These are phyloP conservation scores for Aegilops longissima DNA, from an alignment of 176 grass and related monocot genomes.

Conservation along the genomic window DNA sequence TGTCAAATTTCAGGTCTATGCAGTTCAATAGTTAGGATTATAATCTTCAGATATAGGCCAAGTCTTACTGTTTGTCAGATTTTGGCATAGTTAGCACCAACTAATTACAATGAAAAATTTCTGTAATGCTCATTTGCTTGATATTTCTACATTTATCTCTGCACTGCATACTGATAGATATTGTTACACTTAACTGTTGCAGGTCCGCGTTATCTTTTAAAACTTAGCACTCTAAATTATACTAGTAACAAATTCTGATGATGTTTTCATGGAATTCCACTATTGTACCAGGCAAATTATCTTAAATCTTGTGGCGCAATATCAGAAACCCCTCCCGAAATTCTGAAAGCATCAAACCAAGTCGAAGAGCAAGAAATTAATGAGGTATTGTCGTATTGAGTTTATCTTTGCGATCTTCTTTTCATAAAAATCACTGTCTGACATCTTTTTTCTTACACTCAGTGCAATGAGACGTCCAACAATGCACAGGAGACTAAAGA, in stretches of 20 bases:
- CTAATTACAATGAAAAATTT: not conserved
- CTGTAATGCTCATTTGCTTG: not conserved
- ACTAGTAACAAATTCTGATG: not conserved
- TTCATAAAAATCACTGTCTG: not conserved
- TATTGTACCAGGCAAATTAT: slow-evolving; percentile 58
- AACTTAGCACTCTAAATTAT: not conserved
- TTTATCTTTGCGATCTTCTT: slow-evolving; percentile 24
- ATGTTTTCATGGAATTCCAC: not conserved
- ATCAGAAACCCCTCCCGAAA: slow-evolving; percentile 55
- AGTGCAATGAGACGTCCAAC: slow-evolving; percentile 6
- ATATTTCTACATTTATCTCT: not conserved
- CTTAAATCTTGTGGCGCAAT: slow-evolving; percentile 71
- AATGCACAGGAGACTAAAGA: not conserved
- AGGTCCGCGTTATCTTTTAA: not conserved
- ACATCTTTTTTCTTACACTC: slow-evolving; percentile 22
- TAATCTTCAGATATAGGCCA: too few species aligned
- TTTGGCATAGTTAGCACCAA: not conserved
- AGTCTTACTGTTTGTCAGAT: not conserved
- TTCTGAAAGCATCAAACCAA: slow-evolving; percentile 15
- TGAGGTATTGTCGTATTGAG: slow-evolving; percentile 12
- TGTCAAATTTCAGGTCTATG: too few species aligned
- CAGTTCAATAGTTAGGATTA: too few species aligned
- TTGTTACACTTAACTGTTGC: not conserved
- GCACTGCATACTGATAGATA: not conserved
- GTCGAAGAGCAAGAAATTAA: slow-evolving; percentile 4